Percentiles rank a stretch among this genome's conserved stretches.
phyloP scores from a whole-genome alignment of 768 basidiomycete genomes.

The Paxillus rubicundulus region DNA sequence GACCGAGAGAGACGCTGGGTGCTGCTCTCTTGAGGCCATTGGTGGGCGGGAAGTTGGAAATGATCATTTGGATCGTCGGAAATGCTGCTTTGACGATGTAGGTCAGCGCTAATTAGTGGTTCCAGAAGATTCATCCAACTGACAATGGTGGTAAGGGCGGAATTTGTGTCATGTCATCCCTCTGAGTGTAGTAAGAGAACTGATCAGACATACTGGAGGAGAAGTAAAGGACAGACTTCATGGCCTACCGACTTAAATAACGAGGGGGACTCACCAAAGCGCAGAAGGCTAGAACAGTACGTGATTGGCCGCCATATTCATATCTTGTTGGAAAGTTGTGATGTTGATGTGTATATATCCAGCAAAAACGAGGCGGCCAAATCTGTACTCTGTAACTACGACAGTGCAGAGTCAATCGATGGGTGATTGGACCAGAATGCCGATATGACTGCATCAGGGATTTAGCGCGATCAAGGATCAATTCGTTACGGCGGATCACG shows the following conservation, averaged over 20 bases:
- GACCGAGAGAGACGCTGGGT: background rate
- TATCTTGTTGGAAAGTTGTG: background rate
- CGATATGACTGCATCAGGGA: background rate
- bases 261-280: background rate
- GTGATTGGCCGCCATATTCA: constrained; percentile 15
- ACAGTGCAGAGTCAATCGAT: background rate
- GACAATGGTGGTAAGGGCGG: constrained; percentile 2
- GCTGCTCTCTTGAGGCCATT: background rate
- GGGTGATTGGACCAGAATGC: background rate
- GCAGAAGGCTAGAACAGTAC: background rate
- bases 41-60: background rate
- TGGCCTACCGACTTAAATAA: constrained; percentile 8
- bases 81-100: constrained; percentile 2
- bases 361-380: background rate
- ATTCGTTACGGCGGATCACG: background rate
- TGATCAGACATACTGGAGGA: constrained; percentile 8
- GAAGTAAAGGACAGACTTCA: background rate
- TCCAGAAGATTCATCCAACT: constrained; percentile 6
- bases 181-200: background rate
- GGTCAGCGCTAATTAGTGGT: constrained; percentile 6
- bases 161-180: background rate
- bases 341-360: background rate
- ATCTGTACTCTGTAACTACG: constrained; percentile 7
- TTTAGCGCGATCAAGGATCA: background rate
- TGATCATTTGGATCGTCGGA: background rate